A percentile compares a stretch with the other conserved stretches of the same genome.
phyloP scores from a whole-genome alignment of 2,329 filamentous ascomycete species.

The Aspergillus sp. region DNA sequence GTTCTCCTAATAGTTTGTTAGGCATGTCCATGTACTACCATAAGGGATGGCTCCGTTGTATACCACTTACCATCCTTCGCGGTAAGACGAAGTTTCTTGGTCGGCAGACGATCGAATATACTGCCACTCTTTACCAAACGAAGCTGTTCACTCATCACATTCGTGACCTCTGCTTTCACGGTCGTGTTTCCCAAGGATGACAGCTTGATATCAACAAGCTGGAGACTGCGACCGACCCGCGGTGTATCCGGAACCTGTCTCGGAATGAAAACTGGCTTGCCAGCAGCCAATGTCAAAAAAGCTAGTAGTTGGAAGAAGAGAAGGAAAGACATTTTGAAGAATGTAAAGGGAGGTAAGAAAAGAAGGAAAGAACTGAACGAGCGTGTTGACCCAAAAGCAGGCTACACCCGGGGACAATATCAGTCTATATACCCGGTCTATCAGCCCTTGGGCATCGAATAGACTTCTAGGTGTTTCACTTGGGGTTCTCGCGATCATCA shows the following conservation, averaged over 20 bases:
- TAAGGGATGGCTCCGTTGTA: neutral
- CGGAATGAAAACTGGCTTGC: constrained; percentile 15
- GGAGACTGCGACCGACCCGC: constrained; percentile 7
- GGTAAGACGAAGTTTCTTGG: constrained; percentile 12
- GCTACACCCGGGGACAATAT: neutral
- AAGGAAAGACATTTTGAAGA: constrained; percentile 12
- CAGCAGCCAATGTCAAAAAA: constrained; percentile 16
- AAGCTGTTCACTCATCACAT: constrained; percentile 7
- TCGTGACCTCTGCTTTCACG: constrained; percentile 11
- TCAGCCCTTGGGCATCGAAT: neutral
- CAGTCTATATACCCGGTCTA: neutral
- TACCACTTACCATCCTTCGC: constrained; percentile 6
- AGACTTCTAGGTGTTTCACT: neutral
- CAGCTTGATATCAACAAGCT: constrained; percentile 9
- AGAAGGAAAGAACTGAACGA: constrained; percentile 3
- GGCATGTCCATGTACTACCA: neutral
- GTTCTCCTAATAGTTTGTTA: neutral
- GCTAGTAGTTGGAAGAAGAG: constrained; percentile 11
- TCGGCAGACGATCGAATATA: constrained; percentile 11
- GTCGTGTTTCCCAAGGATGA: constrained; percentile 13
- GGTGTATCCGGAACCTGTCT: constrained; percentile 10
- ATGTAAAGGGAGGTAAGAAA: neutral
- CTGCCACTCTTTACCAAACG: constrained; percentile 14
- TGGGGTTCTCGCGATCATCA: neutral
- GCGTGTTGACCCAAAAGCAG: neutral